Base-by-base conservation (phyloP, 495 filamentous ascomycete genomes). In the Hyaloscypha bicolor region DNA sequence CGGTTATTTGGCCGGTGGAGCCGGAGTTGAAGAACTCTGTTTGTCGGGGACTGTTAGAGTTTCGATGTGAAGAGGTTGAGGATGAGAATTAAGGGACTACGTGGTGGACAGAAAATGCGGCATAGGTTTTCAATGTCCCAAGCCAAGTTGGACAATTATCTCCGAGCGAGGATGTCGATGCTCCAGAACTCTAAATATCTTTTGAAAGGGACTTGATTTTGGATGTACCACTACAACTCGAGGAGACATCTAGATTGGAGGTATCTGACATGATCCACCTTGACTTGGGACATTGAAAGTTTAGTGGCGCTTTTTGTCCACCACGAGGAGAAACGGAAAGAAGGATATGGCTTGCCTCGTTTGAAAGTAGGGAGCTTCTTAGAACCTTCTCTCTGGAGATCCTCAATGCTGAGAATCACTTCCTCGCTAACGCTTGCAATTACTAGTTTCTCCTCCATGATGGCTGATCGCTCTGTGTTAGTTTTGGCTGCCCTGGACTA, bases 11-110 rank as follows among this genome's bases (percentile, higher is more conserved):
- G 33, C 79, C 73, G 21, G 78, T 81, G 25, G 81, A 79, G 32
- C 81, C 81, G 33, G 76, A 79, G 59, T 83, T 82, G 78, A 72
- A 82, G 71, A 82, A 83, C 25, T 82, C 80, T 56, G 53, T 25
- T 25, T 48, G n/a, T 25, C 25, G 25, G 25, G 2, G 21, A 56
- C 6, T 56, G 16, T 56, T 25, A 56, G 53, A 6, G 5, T 29
- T 56, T 83, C 53, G 16, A 48, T 37, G 35, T 1, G 35, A 8
- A 1, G 35, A 37, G 42, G 4, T 14, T 19, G 25, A 52, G 35
- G 11, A 6, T 35, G 6, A 59, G 25, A 32, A 39, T 30, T n/a
- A 62, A 62, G 8, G 9, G 35, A 62, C n/a, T 21, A 1, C 31
- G 11, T 62, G 45, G 55, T 39, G 12, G 11, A 37, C 19, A 45